Base-by-base conservation (phyloP, 768 basidiomycete species). In the Serpula lacrymans region DNA sequence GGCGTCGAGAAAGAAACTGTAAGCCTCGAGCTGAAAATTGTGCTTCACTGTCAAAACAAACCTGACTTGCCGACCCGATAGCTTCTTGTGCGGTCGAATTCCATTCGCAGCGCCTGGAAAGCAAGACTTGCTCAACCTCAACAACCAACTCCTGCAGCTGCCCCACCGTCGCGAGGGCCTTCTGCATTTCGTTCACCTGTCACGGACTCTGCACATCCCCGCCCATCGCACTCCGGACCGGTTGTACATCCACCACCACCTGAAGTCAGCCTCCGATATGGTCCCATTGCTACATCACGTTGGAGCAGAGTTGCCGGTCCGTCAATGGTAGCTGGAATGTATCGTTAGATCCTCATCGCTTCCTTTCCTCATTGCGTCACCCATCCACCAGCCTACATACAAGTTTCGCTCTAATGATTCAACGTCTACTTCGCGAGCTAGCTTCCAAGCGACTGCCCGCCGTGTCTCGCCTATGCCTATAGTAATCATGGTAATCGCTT, bases 1-100 rank as follows among this genome's bases (percentile, higher is more conserved):
- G 96, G 96, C 8, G 91, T 98, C 27, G 91, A 95, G 55, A 86
- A 88, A 54, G 80, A 90, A 28, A 71, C 71, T 49, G 95, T 97
- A 53, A 56, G 84, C 68, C 16, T 26, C n/a, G n/a, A n/a, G n/a
- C n/a, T n/a, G n/a, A n/a, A n/a, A n/a, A n/a, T n/a, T n/a, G n/a
- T n/a, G n/a, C n/a, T n/a, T n/a, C n/a, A n/a, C n/a, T n/a, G n/a
- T n/a, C n/a, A n/a, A n/a, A n/a, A n/a, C n/a, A n/a, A n/a, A n/a
- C n/a, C n/a, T n/a, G n/a, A n/a, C n/a, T n/a, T n/a, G n/a, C 52
- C 48, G 31, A 41, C 10, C 28, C 32, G 17, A 11, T 49, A 91
- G 89, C 75, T 91, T 31, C 71, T 91, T 10, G 74, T 72, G 28
- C 77, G 82, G 37, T 78, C 78, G 7, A 71, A 67, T 33, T 59